Evolutionary conservation across 495 filamentous ascomycete species (phyloP).

Genomic region (Hypomontagnella submonticulosa): DNA sequence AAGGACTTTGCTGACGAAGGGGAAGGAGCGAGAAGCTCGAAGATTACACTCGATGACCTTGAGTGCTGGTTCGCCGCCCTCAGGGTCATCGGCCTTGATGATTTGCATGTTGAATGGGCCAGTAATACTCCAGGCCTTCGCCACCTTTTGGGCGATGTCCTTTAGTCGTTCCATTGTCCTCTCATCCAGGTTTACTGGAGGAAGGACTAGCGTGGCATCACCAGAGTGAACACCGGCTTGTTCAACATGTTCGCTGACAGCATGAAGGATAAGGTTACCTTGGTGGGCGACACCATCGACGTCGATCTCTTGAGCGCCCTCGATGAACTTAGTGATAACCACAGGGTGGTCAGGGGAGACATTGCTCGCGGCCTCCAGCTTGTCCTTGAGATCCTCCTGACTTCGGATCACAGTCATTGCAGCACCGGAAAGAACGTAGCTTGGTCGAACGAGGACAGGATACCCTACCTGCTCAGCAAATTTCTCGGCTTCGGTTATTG

Average conservation of each 20-base stretch:
- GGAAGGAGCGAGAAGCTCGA: conserved; percentile 96
- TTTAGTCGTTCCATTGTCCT: conserved; percentile 84
- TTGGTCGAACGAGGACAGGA: conserved; percentile 92
- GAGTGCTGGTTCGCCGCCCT: conserved; percentile 75
- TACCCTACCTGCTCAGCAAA: conserved; percentile 93
- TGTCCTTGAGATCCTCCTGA: conserved; percentile 87
- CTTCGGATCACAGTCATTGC: conserved; percentile 99
- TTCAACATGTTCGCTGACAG: conserved; percentile 96
- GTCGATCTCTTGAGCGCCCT: conserved; percentile 96
- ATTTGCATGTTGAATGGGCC: conserved; percentile 99
- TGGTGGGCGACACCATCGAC: conserved; percentile 93
- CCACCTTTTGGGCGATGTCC: conserved; percentile 94
- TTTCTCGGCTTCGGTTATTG: conserved; percentile 81
- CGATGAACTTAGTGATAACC: conserved; percentile 99
- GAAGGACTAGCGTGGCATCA: conserved; percentile 95
- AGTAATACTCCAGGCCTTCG: conserved; percentile 95
- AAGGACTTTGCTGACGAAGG: conserved; percentile 96
- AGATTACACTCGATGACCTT: conserved; percentile 99
- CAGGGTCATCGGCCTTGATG: conserved; percentile 85
- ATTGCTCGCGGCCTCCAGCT: conserved; percentile 86
- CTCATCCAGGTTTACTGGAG: conserved; percentile 80
- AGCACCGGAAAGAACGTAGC: conserved; percentile 97
- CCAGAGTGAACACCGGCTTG: conserved; percentile 98
- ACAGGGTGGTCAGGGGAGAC: conserved; percentile 98
- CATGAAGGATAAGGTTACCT: conserved; percentile 89